Evolutionary conservation across 73 alveolate species (phyloP), one percentile per base, ranked within the genome.

Genomic region (Effrenium voratum): DNA sequence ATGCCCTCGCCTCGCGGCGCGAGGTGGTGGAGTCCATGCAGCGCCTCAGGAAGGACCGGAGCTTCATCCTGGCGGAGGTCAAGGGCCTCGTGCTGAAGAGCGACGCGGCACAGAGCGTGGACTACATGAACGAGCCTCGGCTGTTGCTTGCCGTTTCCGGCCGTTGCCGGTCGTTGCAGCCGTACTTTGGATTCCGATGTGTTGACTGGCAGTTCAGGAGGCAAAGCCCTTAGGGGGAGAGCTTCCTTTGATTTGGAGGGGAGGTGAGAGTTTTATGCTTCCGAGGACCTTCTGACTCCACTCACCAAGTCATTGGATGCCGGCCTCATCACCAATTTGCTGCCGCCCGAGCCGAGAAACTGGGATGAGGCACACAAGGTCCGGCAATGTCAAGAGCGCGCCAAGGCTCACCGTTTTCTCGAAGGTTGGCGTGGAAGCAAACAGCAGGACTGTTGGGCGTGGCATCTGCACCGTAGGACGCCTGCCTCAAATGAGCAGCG

Each of bases 51-150:
- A 90, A 90, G 80, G 97, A 90, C 79, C 47, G 97, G 47, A 34
- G 47, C n/a, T 90, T 90, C 55, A 90, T 90, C 57, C 86, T 90
- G 38, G 87, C 73, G 44, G 97, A 90, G 80, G 97, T 90, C 44
- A 90, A 90, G 55, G 97, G 97, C 44, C 87, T 90, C 16, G 97
- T 90, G 88, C 76, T 90, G 66, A 90, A 90, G 57, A 90, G 97
- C 28, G 80, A 79, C 50, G 57, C 46, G 26, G 86, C 97, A 43
- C 85, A 47, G 76, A 60, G 66, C 44, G 97, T 90, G 49, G 97
- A 70, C 43, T 90, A 45, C 87, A 90, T 90, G 97, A 90, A 90
- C 44, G 97, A 66, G 1, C 32, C 97, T 70, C 36, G 80, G 70
- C 84, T 24, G 52, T 44, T 76, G 60, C 46, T 12, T 40, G 87